Evolutionary conservation across 345 rosid genomes (phyloP), one percentile per base, ranked within the genome.

Genomic region (Corchorus olitorius): DNA sequence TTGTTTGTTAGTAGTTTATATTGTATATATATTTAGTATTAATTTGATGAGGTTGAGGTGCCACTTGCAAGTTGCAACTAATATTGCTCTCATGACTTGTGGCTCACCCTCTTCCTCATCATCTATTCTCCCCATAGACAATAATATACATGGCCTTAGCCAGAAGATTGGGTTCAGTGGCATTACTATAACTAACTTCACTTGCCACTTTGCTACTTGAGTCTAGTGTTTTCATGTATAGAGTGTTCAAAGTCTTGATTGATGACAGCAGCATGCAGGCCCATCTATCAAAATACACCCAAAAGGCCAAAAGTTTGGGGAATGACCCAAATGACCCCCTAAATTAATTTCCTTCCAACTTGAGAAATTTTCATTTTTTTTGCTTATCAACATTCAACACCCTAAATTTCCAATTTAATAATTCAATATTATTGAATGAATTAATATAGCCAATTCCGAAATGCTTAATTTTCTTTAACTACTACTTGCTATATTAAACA

Each of bases 121-220:
- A n/a, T 46, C 65, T 48, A n/a, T n/a, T 33, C 73, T 60, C 35
- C 59, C 43, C 43, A 39, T 3, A 39, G 43, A 39, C 5, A 6
- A 11, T 5, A 11, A 10, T 5, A 20, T 27, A 33, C 15, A 53
- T 62, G 34, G 54, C 19, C 4, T 39, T 39, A 39, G 43, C 4
- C 5, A 39, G 43, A 39, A 62, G 74, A 80, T 27, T 74, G 82
- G 75, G 84, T 45, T 6, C 27, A 53, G 80, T 76, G 78, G 87
- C 79, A 88, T 89, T 86, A 88, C 83, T 87, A 87, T 88, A 85
- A 62, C 76, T 83, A 83, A 88, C 91, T 76, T 62, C 86, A 84
- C 85, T 81, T 63, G 68, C 65, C 63, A 20, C 5, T 39, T 3
- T 39, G 2, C 5, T 39, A 56, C 53, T 70, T 65, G 14, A 62